Evolutionary conservation across 2,329 filamentous ascomycete species (phyloP), one percentile per base, ranked within the genome.

Genomic region (Botrytis aclada): DNA sequence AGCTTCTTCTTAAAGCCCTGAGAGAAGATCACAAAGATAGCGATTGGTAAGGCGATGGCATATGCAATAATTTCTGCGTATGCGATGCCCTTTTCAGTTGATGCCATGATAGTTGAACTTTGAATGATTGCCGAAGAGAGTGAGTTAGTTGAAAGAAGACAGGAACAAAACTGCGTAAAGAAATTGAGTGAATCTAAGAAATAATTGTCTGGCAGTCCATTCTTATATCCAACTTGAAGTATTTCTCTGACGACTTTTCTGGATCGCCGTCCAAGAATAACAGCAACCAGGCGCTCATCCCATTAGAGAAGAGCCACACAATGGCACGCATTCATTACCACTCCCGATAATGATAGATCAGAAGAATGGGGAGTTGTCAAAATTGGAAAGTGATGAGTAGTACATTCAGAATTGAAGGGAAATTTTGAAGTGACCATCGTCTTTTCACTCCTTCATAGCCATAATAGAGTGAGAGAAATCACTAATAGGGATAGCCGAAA

Each of bases 1-100:
- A 79, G 77, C 67, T 80, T 79, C 70, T 75, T 80, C 54, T 75
- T 74, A 45, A 80, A 78, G 39, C 77, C 75, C 45, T 77, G 77
- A 12, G 76, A 75, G 41, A 78, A 62, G 16, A 78, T 64, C 37
- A 78, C 74, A 66, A 78, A 76, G 29, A 76, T 69, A 5, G 76
- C 75, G 29, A 78, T 75, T 61, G 16, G 16, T 34, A 56, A 41
- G 12, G 25, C 60, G 9, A 63, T 39, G 6, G 8, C 37, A 60
- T 78, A 81, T 69, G 80, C 75, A 32, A 74, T 74, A 34, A 80
- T 72, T 56, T 78, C 76, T 8, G 77, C 76, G 47, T 77, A 75
- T 39, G 78, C 78, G 37, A 76, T 78, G 32, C 74, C 76, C 74
- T 78, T 72, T 72, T 69, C 45, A 8, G 73, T 76, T 41, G 72